Evolutionary conservation across 1,284 basidiomycete genomes (phyloP).

Genomic region (Bjerkandera adusta): DNA sequence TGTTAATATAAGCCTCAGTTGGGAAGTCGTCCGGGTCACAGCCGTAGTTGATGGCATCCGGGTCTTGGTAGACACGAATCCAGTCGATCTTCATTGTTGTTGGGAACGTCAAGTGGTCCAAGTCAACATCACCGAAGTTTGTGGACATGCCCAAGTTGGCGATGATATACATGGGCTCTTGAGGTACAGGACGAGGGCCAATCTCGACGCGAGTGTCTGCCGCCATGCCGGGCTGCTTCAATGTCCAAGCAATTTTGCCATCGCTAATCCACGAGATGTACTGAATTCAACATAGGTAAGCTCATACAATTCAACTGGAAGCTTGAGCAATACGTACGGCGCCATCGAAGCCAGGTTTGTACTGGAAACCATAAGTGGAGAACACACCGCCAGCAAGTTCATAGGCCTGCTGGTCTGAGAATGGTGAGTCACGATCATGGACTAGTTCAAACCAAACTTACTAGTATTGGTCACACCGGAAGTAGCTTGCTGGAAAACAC

Average conservation of each 20-base stretch:
- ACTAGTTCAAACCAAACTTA: constrained; percentile 11
- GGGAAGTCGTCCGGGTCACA: constrained; percentile 83
- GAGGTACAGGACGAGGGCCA: constrained; percentile 70
- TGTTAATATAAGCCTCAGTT: constrained; percentile 71
- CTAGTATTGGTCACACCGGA: constrained; percentile 29
- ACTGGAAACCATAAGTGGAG: constrained; percentile 65
- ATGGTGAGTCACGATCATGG: not conserved
- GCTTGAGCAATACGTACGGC: constrained; percentile 30
- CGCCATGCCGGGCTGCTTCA: constrained; percentile 71
- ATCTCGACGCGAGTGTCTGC: constrained; percentile 69
- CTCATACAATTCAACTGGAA: not conserved
- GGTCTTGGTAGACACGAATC: constrained; percentile 80
- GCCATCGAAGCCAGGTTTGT: constrained; percentile 41
- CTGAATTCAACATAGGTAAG: constrained; percentile 29
- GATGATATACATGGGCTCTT: constrained; percentile 88
- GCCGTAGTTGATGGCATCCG: constrained; percentile 68
- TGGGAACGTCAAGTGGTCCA: constrained; percentile 68
- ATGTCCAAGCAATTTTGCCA: constrained; percentile 69
- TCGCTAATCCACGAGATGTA: constrained; percentile 83
- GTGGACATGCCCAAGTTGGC: constrained; percentile 80
- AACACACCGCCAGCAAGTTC: constrained; percentile 42
- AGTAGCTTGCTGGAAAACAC: constrained; percentile 51
- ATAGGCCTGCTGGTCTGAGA: constrained; percentile 39
- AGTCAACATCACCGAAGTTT: constrained; percentile 73
- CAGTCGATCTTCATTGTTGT: constrained; percentile 76